Evolutionary conservation across 129 eudicot species (phyloP), one percentile per base, ranked within the genome.

Genomic region (Erigeron canadensis): DNA sequence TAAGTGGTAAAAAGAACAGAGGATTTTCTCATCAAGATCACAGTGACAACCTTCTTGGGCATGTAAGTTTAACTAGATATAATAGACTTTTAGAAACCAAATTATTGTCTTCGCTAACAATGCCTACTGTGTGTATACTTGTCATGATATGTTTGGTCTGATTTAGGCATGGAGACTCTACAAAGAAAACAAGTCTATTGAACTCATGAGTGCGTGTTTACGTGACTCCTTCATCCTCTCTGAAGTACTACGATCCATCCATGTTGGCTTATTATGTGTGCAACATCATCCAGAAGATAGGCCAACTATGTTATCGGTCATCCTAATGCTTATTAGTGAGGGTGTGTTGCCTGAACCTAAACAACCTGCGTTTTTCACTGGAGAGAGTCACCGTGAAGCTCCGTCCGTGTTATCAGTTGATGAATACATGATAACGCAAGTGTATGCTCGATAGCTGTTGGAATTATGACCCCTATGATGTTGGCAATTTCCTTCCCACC

Each of bases 1-100:
- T 72, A 16, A 72, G 77, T 37, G 77, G 69, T 8, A 72, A 16
- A 46, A 72, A 61, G 45, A 72, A 72, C 37, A 43, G 61, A 46
- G 77, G 40, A 60, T 72, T 72, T 34, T 60, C 38, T n/a, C 77
- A 72, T 72, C 69, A 47, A 28, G 77, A 61, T 47, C 77, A 44
- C 11, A 60, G 39, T n/a, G 77, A 72, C 37, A 68, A 17, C 47
- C 73, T 68, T 68, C 73, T 68, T 37, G 73, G 73, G 16, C 73
- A 68, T 34, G 73, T 60, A 60, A 22, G 57, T 69, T 50, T 10
- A 70, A 19, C 39, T 8, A n/a, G 7, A 42, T 67, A 37, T 12
- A 50, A 0, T n/a, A 50, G 17, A 10, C 12, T 28, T 3, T 28
- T 28, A 28, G 34, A 3, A 28, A 28, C 34, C 34, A 28, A 28